Evolutionary conservation across 1,139 yeast species (phyloP).

Genomic region (Suhomyces anneliseae): DNA sequence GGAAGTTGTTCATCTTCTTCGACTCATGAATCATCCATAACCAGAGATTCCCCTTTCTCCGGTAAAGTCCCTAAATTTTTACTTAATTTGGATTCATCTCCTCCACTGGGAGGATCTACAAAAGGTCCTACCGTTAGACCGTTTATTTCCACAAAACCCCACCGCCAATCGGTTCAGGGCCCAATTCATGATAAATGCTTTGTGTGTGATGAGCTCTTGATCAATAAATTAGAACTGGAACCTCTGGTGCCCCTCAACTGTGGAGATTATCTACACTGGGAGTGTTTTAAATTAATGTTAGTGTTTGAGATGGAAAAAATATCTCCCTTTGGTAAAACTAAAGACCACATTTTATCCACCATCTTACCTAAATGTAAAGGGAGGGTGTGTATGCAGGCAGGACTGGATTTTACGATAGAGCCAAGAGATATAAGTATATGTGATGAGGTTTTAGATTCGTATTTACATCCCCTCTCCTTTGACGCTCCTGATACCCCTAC

Average conservation of each 20-base stretch:
- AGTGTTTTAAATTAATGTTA: constrained; percentile 31
- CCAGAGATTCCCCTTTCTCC: too few relatives aligned
- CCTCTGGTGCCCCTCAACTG: constrained; percentile 33
- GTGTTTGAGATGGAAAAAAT: constrained; percentile 13
- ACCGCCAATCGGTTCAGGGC: background rate
- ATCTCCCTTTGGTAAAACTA: background rate
- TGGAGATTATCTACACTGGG: constrained; percentile 42
- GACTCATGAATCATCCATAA: too few relatives aligned
- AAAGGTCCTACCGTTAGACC: constrained; percentile 32
- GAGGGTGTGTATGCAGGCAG: background rate
- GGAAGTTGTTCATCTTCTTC: too few relatives aligned
- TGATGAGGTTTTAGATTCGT: background rate
- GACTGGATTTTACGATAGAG: background rate
- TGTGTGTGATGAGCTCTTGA: constrained; percentile 38
- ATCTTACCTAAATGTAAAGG: constrained; percentile 4
- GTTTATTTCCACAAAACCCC: constrained; percentile 21
- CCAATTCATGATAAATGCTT: constrained; percentile 25
- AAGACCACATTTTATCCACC: background rate
- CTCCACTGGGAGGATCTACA: constrained; percentile 1
- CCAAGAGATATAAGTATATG: constrained; percentile 3
- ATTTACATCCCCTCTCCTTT: background rate
- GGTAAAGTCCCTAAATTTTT: too few relatives aligned
- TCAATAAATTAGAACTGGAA: constrained; percentile 36
- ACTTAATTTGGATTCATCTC: too few relatives aligned
- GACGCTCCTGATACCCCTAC: background rate